phyloP scores from a whole-genome alignment of 2,329 filamentous ascomycete genomes.

The Xylaria sp. region DNA sequence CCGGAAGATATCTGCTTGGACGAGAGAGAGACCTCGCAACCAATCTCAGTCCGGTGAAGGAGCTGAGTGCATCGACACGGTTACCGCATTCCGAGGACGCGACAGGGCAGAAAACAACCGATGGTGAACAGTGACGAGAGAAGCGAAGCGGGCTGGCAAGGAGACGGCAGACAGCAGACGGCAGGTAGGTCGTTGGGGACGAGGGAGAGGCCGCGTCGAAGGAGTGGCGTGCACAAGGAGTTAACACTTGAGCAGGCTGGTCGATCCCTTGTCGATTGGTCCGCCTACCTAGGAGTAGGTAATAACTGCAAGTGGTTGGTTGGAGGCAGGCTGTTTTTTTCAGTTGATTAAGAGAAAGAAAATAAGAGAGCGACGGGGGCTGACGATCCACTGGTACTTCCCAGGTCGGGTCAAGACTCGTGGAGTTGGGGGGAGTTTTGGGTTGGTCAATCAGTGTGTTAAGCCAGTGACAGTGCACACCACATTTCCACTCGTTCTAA shows the following conservation, averaged over 20 bases:
- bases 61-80: constrained; percentile 66
- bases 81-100: constrained; percentile 67
- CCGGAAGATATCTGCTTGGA: constrained; percentile 28
- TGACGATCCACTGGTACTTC: constrained; percentile 39
- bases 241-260: constrained; percentile 31
- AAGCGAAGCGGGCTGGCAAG: constrained; percentile 10
- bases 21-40: constrained; percentile 44
- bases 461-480: constrained; percentile 25
- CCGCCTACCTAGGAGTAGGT: constrained; percentile 15
- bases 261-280: constrained; percentile 35
- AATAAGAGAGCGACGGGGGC: constrained; percentile 37
- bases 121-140: constrained; percentile 33
- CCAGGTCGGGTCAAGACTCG: constrained; percentile 34
- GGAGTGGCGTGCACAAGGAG: constrained; percentile 15
- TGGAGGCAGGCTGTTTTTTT: constrained; percentile 26
- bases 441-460: constrained; percentile 12
- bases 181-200: constrained; percentile 15
- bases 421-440: constrained; percentile 13
- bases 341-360: constrained; percentile 36
- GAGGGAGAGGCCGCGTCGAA: constrained; percentile 23
- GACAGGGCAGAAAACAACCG: constrained; percentile 37
- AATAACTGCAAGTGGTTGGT: constrained; percentile 16
- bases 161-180: constrained; percentile 20
- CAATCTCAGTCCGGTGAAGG: constrained; percentile 69
- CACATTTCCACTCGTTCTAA: neutral